A percentile compares a stretch with the other conserved stretches of the same genome.
phyloP scores from a whole-genome alignment of 2,329 filamentous ascomycete species.

The Truncatella angustata region DNA sequence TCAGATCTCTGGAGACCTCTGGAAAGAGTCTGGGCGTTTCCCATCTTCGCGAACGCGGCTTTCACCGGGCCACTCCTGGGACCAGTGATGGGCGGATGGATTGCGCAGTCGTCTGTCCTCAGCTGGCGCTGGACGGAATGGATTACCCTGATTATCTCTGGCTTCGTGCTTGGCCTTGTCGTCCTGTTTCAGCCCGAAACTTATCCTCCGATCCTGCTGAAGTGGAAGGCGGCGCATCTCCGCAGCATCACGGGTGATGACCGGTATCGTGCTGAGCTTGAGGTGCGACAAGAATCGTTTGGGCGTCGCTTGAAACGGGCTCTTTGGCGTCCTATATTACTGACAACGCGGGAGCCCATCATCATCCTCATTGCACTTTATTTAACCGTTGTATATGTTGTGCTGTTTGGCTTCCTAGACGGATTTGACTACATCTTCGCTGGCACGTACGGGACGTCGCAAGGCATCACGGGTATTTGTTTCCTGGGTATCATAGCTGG shows the following conservation, averaged over 20 bases:
- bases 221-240: constrained; percentile 24
- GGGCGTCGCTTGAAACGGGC: constrained; percentile 17
- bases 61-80: constrained; percentile 25
- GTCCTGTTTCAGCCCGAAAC: constrained; percentile 29
- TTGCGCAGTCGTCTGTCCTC: constrained; percentile 8
- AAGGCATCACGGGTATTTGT: constrained; percentile 35
- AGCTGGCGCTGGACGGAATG: constrained; percentile 36
- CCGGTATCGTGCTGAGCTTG: constrained; percentile 19
- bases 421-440: constrained; percentile 46
- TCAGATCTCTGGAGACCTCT: constrained; percentile 35
- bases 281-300: constrained; percentile 21
- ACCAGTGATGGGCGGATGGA: constrained; percentile 26
- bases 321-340: constrained; percentile 23
- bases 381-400: constrained; percentile 45
- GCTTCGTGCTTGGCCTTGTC: constrained; percentile 15
- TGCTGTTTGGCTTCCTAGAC: constrained; percentile 48
- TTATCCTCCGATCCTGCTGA: constrained; percentile 25
- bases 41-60: constrained; percentile 24
- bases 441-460: constrained; percentile 33
- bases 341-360: constrained; percentile 35
- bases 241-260: constrained; percentile 23
- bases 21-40: constrained; percentile 18
- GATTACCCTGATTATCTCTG: constrained; percentile 29
- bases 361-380: constrained; percentile 43
- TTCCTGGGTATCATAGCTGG: constrained; percentile 39